Base-by-base conservation (phyloP, 139 green algal species). In the Chloropicon primus region DNA sequence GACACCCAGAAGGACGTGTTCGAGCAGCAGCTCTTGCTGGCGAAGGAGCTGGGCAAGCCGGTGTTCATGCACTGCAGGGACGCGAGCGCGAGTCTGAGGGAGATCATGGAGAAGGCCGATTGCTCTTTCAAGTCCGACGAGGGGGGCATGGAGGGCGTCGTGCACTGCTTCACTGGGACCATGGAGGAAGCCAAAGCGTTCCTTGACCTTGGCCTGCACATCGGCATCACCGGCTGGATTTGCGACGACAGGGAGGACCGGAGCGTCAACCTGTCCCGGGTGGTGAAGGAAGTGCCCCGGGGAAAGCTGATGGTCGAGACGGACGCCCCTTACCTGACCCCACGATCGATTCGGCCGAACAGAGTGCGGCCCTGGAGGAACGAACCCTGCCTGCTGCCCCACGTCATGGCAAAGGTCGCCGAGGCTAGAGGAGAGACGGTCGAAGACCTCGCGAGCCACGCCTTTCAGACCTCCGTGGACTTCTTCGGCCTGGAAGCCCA, bases 31-130 rank as follows among this genome's bases (percentile, higher is more conserved):
- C 72, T 94, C 0, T 28, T 73, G 22, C 81, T 94, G 54, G 89
- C 90, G 0, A 72, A 83, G 28, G 80, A 90, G 82, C 78, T 94
- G 53, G 22, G 53, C 21, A 88, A 88, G 80, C 89, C 90, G 21
- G 83, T 94, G 10, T 94, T 94, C 82, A 79, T 94, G 86, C 89
- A 94, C 83, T 93, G 89, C 71, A 77, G 90, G 1, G 90, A 93
- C 28, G 90, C 90, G 0, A 74, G 72, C 0, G 26, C 79, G 26
- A 26, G 71, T 0, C 87, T 94, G 72, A 75, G 77, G n/a, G 81
- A 79, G 1, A 85, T 92, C 22, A 78, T 91, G 21, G 73, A 74
- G 79, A 79, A 2, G 17, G 78, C 24, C 26, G 28, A 22, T 21
- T 73, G 22, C 26, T n/a, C n/a, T n/a, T n/a, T n/a, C n/a, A 17